Evolutionary conservation across 345 rosid genomes (phyloP).

Genomic region (Pugionium cornutum): DNA sequence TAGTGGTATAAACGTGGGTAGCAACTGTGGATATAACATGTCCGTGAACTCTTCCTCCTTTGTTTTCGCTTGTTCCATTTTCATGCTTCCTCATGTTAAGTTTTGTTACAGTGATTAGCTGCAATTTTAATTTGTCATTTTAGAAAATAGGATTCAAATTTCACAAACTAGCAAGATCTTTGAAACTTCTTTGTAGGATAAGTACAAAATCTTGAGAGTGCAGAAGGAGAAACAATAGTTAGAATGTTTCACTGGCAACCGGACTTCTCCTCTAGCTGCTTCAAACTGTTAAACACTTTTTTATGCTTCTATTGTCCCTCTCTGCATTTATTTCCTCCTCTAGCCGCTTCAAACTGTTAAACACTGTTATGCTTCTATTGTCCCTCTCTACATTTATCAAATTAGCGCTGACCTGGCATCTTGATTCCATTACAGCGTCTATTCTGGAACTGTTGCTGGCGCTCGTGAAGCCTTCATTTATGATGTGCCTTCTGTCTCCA

Average conservation of each 20-base stretch:
- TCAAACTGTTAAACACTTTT: not conserved
- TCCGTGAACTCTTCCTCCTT: conserved; percentile 42
- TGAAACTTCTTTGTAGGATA: not conserved
- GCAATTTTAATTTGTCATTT: not conserved
- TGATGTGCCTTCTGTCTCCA: conserved; percentile 68
- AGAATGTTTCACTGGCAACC: conserved; percentile 1
- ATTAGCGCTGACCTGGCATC: conserved; percentile 16
- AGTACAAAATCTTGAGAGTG: not conserved
- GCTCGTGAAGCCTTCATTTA: conserved; percentile 93
- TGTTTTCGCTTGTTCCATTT: not conserved
- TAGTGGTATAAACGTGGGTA: conserved; percentile 94
- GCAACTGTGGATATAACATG: conserved; percentile 91
- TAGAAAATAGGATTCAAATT: not conserved
- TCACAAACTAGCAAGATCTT: not conserved
- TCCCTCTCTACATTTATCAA: not conserved
- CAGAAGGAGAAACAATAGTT: not conserved
- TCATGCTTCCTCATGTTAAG: not conserved
- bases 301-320: conserved; percentile 1
- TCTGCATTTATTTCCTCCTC: not conserved
- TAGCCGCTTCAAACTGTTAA: conserved; percentile 2
- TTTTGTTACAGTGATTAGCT: not conserved
- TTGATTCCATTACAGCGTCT: conserved; percentile 54
- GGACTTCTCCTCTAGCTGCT: not conserved
- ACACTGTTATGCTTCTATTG: not conserved
- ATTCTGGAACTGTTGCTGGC: conserved; percentile 97